Evolutionary conservation across 1,284 basidiomycete genomes (phyloP).

Genomic region (Cronartium ribicola): DNA sequence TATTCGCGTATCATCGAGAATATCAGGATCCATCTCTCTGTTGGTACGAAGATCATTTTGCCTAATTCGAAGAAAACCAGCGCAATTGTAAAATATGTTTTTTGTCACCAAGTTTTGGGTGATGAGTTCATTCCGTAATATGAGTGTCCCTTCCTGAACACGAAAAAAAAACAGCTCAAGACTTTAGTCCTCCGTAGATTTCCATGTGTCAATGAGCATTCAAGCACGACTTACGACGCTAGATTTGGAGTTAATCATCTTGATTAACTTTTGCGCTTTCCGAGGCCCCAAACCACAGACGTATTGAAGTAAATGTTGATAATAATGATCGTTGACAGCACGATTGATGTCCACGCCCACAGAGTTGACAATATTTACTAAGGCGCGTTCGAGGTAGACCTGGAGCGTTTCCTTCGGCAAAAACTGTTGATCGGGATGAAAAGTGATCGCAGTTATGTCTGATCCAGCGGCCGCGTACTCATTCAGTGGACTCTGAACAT

Average conservation of each 20-base stretch:
- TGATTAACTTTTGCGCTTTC: slow-evolving; percentile 80
- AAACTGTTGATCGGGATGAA: slow-evolving; percentile 73
- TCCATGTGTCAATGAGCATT: slow-evolving; percentile 18
- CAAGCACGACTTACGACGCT: slow-evolving; percentile 45
- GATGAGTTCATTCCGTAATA: slow-evolving; percentile 79
- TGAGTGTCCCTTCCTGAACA: slow-evolving; percentile 69
- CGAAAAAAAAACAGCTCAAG: slow-evolving; percentile 9
- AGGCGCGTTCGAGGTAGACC: slow-evolving; percentile 72
- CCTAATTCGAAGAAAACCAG: slow-evolving; percentile 81
- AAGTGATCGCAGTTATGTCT: slow-evolving; percentile 73
- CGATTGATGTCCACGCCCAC: slow-evolving; percentile 95
- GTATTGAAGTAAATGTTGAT: slow-evolving; percentile 79
- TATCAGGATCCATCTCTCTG: slow-evolving; percentile 66
- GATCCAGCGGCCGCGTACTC: slow-evolving; percentile 80
- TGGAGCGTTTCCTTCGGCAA: slow-evolving; percentile 81
- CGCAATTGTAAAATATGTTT: slow-evolving; percentile 82
- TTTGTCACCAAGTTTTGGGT: slow-evolving; percentile 67
- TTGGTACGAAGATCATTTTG: slow-evolving; percentile 66
- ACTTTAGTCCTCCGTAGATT: background rate
- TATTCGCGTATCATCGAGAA: slow-evolving; percentile 90
- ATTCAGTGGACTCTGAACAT: slow-evolving; percentile 86
- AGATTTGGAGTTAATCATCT: slow-evolving; percentile 72
- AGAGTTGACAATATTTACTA: slow-evolving; percentile 85
- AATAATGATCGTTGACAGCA: slow-evolving; percentile 78
- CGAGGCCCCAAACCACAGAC: slow-evolving; percentile 91